Conservation (phyloP, 805 yeast species). For the Kodamaea kaohsiungensis region DNA sequence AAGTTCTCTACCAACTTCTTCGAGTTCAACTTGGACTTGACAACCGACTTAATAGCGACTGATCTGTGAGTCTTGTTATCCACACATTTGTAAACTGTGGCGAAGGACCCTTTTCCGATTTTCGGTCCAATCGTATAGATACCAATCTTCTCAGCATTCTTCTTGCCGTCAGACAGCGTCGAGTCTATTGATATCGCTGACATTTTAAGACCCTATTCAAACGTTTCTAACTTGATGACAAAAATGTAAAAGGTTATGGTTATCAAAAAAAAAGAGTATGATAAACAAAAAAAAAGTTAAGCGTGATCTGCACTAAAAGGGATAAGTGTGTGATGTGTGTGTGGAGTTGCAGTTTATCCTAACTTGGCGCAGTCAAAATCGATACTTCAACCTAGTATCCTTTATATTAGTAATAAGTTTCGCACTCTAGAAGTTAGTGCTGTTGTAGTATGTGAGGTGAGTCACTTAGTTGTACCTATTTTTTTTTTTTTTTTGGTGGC, state of each 20-base stretch:
- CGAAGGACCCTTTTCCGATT: conserved; percentile 95
- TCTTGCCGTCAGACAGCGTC: conserved; percentile 1
- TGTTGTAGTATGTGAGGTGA: not conserved
- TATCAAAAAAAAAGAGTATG: conserved; percentile 4
- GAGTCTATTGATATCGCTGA: conserved; percentile 7
- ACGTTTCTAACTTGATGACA: not conserved
- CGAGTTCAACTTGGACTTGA: conserved; percentile 76
- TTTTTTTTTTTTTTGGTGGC: conserved; percentile 2
- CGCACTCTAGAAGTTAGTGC: not conserved
- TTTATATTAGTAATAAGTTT: not conserved
- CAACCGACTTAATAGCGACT: conserved; percentile 89
- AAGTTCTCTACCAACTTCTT: conserved; percentile 87
- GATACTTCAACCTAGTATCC: not conserved
- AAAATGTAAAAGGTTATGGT: not conserved
- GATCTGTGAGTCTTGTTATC: conserved; percentile 52
- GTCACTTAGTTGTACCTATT: not conserved
- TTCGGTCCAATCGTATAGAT: conserved; percentile 68
- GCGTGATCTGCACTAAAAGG: conserved; percentile 2
- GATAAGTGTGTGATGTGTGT: not conserved
- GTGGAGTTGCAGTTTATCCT: not conserved
- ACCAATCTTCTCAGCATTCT: conserved; percentile 33
- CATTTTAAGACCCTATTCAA: not conserved
- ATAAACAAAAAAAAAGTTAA: not conserved
- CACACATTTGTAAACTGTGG: conserved; percentile 87
- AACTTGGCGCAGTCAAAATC: not conserved